Evolutionary conservation across 2,329 filamentous ascomycete genomes (phyloP), one percentile per base, ranked within the genome.

Genomic region (Trichoderma gracile): DNA sequence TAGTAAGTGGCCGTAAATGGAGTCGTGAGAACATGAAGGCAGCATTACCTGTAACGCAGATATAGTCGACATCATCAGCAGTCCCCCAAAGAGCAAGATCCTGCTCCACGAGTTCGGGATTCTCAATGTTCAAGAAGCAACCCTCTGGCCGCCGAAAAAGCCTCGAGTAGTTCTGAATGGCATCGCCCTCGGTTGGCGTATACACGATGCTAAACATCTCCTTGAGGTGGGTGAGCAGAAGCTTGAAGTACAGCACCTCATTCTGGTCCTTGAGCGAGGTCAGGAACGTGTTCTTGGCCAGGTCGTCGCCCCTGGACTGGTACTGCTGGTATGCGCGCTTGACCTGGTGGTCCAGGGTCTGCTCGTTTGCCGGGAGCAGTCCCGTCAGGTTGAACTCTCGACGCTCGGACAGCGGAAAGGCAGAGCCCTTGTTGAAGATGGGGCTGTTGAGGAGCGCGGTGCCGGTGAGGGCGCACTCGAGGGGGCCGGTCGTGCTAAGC

Each of bases 141-240:
- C 93, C 93, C 69, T 94, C 89, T 0, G 92, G 91, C 19, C 85
- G 81, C 12, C 93, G 80, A 71, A 96, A 96, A 0, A 95, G 75
- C 0, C 88, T 79, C 0, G 91, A 95, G 73, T 91, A 96, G 68
- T 93, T 90, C 69, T 91, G 86, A 57, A 96, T 96, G 0, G 93
- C 93, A 46, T 96, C 91, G 9, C 91, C 92, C 77, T 96, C 92
- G 0, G 93, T 96, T 0, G 93, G 93, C 0, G 93, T 96, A 73
- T 96, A 97, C 30, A 96, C 91, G n/a, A 96, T 80, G 46, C 89
- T 87, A 72, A 96, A 93, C 90, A 96, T 95, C 73, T 96, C 92
- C 68, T 90, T 88, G 21, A 96, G 78, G 70, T 96, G 89, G 5
- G 90, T 46, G 19, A 47, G 46, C 47, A 53, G 17, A 69, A 90